These are phyloP conservation scores for Fusarium marasasianum DNA, from an alignment of 2,329 filamentous ascomycete genomes.

Conservation along the genomic window DNA sequence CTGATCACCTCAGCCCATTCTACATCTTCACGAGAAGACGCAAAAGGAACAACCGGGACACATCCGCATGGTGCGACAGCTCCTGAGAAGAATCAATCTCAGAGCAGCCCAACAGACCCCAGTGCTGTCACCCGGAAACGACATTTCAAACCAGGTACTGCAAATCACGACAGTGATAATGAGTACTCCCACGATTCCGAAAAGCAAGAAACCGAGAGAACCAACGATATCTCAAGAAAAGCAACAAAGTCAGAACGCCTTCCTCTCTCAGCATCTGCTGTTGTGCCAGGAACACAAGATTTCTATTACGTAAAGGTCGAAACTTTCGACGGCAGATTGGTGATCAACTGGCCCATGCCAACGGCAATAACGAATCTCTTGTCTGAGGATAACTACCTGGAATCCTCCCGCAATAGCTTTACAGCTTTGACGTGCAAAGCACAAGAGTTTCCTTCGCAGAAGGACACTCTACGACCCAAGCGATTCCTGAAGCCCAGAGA, in stretches of 20 bases:
- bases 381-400: background rate
- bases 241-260: fast-evolving
- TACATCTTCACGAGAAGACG: background rate
- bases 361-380: fast-evolving
- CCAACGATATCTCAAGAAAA: background rate
- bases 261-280: background rate
- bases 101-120: fast-evolving
- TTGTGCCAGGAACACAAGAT: background rate
- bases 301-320: background rate
- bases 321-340: background rate
- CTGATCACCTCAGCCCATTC: too few species aligned
- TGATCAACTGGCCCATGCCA: background rate
- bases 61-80: too few species aligned
- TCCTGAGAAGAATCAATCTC: too few species aligned
- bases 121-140: too few species aligned
- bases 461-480: background rate
- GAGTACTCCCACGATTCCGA: background rate
- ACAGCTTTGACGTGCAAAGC: background rate
- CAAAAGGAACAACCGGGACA: too few species aligned
- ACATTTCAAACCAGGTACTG: background rate
- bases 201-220: fast-evolving
- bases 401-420: background rate
- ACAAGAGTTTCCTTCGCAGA: background rate
- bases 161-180: background rate
- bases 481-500: background rate